Evolutionary conservation across 768 basidiomycete genomes (phyloP).

Genomic region (Pluteus cervinus): DNA sequence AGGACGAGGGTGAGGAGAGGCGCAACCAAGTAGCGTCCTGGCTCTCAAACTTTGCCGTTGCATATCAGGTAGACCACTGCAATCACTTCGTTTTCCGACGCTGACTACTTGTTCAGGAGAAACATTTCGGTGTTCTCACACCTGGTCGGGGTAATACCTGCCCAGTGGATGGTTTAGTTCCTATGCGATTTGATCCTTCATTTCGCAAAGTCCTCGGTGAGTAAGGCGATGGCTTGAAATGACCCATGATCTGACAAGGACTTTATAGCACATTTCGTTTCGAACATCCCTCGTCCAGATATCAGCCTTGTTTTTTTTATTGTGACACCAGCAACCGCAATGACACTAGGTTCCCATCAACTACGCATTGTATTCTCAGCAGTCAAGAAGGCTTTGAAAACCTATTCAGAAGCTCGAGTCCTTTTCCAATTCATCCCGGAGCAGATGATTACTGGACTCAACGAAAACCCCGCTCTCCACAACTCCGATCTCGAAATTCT

Average conservation of each 20-base stretch:
- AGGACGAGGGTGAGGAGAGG: conserved; percentile 48
- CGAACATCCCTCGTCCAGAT: conserved; percentile 30
- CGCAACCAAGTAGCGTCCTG: conserved; percentile 48
- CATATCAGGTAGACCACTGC: conserved; percentile 45
- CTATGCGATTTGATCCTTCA: conserved; percentile 56
- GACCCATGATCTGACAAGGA: conserved; percentile 4
- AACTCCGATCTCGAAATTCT: conserved; percentile 42
- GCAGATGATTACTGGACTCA: conserved; percentile 41
- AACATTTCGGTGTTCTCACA: conserved; percentile 51
- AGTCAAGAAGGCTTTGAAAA: conserved; percentile 49
- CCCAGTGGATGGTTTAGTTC: conserved; percentile 50
- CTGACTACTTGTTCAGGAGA: conserved; percentile 37
- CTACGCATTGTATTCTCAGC: conserved; percentile 68
- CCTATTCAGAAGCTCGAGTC: conserved; percentile 42
- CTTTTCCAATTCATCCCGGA: conserved; percentile 76
- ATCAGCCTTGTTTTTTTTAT: conserved; percentile 61
- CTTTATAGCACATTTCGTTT: conserved; percentile 41
- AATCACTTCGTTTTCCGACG: conserved; percentile 5
- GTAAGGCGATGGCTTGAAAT: conserved; percentile 9
- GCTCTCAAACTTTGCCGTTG: conserved; percentile 45
- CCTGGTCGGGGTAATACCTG: conserved; percentile 44
- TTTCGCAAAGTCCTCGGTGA: conserved; percentile 63
- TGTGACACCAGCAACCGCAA: conserved; percentile 50
- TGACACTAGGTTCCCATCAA: conserved; percentile 58
- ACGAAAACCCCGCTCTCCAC: conserved; percentile 35